Percentiles rank a stretch among this genome's conserved stretches.
Conservation (phyloP, 192 early-diverging fungal species). For the Phlyctochytrium bullatum region DNA sequence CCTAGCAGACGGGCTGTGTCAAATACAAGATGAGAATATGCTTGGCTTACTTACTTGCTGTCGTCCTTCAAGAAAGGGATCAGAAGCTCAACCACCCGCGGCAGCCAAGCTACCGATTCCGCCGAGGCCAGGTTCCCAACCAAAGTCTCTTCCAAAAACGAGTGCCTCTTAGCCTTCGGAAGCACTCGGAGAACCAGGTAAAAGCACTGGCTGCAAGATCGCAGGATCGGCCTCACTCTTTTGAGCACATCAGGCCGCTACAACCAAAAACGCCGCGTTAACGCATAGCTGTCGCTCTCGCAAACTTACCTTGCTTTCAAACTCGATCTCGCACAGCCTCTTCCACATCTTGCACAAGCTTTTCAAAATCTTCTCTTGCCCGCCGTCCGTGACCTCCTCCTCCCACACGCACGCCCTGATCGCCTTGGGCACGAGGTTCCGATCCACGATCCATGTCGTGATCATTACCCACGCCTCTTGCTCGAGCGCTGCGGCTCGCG, state of each 20-base stretch:
- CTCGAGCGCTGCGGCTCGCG: no score
- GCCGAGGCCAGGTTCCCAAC: background rate
- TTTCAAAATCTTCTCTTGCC: slow-evolving; percentile 3
- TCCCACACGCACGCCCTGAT: slow-evolving; percentile 1
- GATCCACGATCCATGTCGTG: slow-evolving; percentile 9
- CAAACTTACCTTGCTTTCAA: background rate
- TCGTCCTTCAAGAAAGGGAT: slow-evolving; percentile 16
- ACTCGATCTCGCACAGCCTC: slow-evolving; percentile 8
- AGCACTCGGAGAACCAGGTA: slow-evolving; percentile 9
- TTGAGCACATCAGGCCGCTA: background rate
- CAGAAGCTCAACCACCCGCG: slow-evolving; percentile 16
- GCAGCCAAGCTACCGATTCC: slow-evolving; percentile 8
- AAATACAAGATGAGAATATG: background rate
- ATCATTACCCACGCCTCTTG: slow-evolving; percentile 4
- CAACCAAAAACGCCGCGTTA: no score
- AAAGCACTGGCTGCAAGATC: background rate
- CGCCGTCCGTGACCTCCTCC: slow-evolving; percentile 1
- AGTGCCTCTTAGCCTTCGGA: background rate
- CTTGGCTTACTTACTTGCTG: background rate
- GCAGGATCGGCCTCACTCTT: background rate
- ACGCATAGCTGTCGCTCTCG: no score
- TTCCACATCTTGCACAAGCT: slow-evolving; percentile 19
- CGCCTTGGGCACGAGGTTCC: slow-evolving; percentile 10
- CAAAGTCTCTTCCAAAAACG: slow-evolving; percentile 12
- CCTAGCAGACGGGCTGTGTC: background rate